phyloP scores from a whole-genome alignment of 2,329 filamentous ascomycete genomes.

The Penicillium vulpinum region DNA sequence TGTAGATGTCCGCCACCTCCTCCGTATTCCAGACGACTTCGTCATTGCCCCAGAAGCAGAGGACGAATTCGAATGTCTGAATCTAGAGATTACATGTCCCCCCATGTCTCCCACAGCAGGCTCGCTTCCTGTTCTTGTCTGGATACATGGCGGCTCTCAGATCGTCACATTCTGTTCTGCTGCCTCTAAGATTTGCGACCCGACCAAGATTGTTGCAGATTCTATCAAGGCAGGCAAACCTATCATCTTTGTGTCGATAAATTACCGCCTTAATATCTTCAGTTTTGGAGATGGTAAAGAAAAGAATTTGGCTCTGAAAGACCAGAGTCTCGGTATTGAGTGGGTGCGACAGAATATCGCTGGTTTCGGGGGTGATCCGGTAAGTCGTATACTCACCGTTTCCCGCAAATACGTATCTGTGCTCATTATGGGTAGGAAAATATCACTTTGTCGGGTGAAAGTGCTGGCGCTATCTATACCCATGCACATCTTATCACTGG shows the following conservation, averaged over 20 bases:
- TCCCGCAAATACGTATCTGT: background rate
- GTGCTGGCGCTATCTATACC: conserved; percentile 48
- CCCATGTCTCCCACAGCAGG: background rate
- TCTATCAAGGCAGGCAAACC: conserved; percentile 38
- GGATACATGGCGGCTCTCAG: conserved; percentile 52
- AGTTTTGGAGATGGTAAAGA: conserved; percentile 46
- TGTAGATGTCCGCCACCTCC: conserved; percentile 46
- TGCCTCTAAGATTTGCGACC: conserved; percentile 45
- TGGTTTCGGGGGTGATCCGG: conserved; percentile 44
- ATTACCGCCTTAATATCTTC: conserved; percentile 49
- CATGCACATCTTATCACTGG: conserved; percentile 45
- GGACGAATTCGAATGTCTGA: conserved; percentile 49
- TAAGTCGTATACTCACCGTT: conserved; percentile 15
- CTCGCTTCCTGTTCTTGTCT: conserved; percentile 45
- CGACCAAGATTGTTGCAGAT: conserved; percentile 37
- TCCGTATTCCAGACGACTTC: conserved; percentile 44
- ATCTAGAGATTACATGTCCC: conserved; percentile 44
- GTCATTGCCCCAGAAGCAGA: conserved; percentile 33
- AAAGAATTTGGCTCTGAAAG: conserved; percentile 44
- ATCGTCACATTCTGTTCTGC: conserved; percentile 47
- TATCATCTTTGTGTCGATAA: conserved; percentile 46
- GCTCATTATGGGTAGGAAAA: conserved; percentile 27
- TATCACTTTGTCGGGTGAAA: conserved; percentile 49
- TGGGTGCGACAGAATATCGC: conserved; percentile 45
- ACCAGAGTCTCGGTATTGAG: conserved; percentile 36